phyloP scores from a whole-genome alignment of 495 filamentous ascomycete species.

The Talaromyces wortmannii region DNA sequence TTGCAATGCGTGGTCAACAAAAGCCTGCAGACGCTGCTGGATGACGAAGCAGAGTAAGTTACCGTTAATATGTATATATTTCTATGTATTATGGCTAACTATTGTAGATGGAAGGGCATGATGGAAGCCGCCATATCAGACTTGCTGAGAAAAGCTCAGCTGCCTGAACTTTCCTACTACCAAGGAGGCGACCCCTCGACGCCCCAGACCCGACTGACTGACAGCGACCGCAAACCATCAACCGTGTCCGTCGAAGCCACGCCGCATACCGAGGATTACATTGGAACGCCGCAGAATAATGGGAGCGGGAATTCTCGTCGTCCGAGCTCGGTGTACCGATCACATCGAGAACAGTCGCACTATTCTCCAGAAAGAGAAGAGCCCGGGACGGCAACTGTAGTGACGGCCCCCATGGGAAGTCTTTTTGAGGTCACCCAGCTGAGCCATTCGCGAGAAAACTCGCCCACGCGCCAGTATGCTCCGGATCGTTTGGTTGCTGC shows the following conservation, averaged over 20 bases:
- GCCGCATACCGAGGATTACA: background rate
- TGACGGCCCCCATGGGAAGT: constrained; percentile 53
- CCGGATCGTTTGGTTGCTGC: constrained; percentile 34
- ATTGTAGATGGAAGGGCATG: constrained; percentile 35
- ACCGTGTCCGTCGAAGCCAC: constrained; percentile 29
- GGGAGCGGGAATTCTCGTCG: constrained; percentile 7
- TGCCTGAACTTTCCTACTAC: constrained; percentile 41
- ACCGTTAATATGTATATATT: background rate
- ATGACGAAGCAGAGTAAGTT: constrained; percentile 41
- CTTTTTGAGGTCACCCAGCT: constrained; percentile 55
- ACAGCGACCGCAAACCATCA: constrained; percentile 29
- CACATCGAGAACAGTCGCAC: constrained; percentile 21
- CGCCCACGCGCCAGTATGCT: constrained; percentile 24
- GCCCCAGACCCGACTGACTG: constrained; percentile 18
- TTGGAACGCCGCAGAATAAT: background rate
- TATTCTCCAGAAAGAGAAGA: constrained; percentile 38
- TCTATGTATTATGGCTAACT: background rate
- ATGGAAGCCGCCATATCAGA: constrained; percentile 41
- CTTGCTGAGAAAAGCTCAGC: constrained; percentile 33
- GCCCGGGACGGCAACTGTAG: constrained; percentile 31
- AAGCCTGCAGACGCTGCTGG: constrained; percentile 46
- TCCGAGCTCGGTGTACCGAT: constrained; percentile 6
- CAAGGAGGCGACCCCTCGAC: constrained; percentile 30
- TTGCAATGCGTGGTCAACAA: constrained; percentile 49
- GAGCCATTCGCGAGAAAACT: constrained; percentile 35